A percentile compares a stretch with the other conserved stretches of the same genome.
phyloP scores from a whole-genome alignment of 257 asterid species.

The Solanum appendiculatum region DNA sequence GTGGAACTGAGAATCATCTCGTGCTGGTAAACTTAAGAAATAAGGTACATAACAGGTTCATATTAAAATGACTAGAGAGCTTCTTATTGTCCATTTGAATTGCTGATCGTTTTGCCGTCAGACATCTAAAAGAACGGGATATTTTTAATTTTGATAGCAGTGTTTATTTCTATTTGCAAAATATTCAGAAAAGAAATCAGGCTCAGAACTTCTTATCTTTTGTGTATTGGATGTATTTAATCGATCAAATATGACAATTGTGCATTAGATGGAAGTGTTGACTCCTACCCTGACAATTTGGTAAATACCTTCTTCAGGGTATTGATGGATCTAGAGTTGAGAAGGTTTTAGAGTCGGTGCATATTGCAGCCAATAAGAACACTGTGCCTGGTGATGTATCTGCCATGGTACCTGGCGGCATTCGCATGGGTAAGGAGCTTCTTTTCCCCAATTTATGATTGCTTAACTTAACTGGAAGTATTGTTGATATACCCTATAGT shows the following conservation, averaged over 20 bases:
- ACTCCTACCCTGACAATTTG: background rate
- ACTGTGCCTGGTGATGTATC: slow-evolving; percentile 99
- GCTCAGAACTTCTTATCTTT: background rate
- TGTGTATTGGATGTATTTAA: background rate
- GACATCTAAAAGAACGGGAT: background rate
- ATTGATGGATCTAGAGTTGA: slow-evolving; percentile 97
- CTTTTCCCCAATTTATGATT: background rate
- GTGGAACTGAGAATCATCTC: slow-evolving; percentile 97
- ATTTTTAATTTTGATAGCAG: background rate
- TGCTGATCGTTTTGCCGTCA: background rate
- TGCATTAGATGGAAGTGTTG: background rate
- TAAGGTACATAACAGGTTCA: slow-evolving; percentile 34
- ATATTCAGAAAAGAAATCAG: background rate
- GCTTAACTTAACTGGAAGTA: background rate
- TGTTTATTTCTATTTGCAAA: background rate
- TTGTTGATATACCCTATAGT: background rate
- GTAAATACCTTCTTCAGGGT: slow-evolving; percentile 37
- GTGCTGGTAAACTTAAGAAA: slow-evolving; percentile 76
- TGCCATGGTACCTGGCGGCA: slow-evolving; percentile 99
- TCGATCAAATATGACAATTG: background rate
- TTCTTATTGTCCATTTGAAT: background rate
- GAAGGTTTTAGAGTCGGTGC: slow-evolving; percentile 85
- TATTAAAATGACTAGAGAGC: background rate
- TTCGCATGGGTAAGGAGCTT: slow-evolving; percentile 72
- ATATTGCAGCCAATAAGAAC: slow-evolving; percentile 94